Base-by-base conservation (phyloP, 116 monocot species). In the Zostera marina region DNA sequence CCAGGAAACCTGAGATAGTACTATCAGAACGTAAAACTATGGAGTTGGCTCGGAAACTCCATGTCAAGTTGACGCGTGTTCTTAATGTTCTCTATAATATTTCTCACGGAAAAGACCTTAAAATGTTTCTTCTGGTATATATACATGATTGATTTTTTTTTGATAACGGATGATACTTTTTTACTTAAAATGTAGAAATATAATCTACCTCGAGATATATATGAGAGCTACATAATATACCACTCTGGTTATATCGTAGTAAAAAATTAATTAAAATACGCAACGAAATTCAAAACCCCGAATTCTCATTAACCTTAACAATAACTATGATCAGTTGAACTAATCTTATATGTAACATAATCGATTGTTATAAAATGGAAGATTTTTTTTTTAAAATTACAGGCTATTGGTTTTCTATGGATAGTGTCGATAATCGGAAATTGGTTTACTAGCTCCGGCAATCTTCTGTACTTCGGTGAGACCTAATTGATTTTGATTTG, bases 31-130 rank as follows among this genome's bases (percentile, higher is more conserved):
- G 62, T 0, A 26, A 63, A 44, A 71, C 87, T 66, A 82, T 17
- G 54, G 71, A 85, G 44, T 42, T 68, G 15, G 80, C 82, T 40
- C 8, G 39, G 8, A 25, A 23, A 21, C 41, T 96, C 54, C 74
- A 80, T 53, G 17, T 44, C 15, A 83, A 66, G 54, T 67, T 85
- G 22, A 73, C 23, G 19, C 24, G 24, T 0, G 63, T 70, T 39
- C 7, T 79, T 14, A 25, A 44, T 23, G 43, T 63, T 41, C 75
- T 96, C 24, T 65, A 76, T 42, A 53, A 82, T 41, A 76, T 96
- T 24, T 85, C 89, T n/a, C 53, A 68, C 17, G 89, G 89, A 57
- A 89, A 82, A n/a, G 89, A 96, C 62, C 76, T 85, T 51, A 79
- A 74, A 20, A 52, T 65, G 16, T 85, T 96, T 70, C 78, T 85